Base-by-base conservation (phyloP, 805 yeast species). In the Suhomyces sp. region DNA sequence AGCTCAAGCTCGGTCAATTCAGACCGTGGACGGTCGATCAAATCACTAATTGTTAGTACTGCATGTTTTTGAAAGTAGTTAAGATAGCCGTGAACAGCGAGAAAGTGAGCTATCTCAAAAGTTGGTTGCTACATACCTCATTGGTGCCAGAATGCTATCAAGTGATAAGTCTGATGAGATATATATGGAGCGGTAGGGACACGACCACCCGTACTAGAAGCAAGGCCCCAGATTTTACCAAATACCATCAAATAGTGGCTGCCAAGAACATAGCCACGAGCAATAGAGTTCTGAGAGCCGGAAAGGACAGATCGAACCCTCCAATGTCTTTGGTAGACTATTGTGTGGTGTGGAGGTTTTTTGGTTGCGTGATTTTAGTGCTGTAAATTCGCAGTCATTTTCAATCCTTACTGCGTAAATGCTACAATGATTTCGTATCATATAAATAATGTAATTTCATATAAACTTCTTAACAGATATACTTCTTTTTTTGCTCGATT, bases 1-100 rank as follows among this genome's bases (percentile, higher is more conserved):
- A 90, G 80, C 64, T 94, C 97, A 19, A 79, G 79, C 57, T 87
- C 89, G 8, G 91, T 82, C 47, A 93, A 78, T 62, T 92, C 97
- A 4, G 88, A 78, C 57, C 87, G 83, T 24, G 96, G 91, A 55
- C 85, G 82, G 62, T 87, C 87, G 49, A 82, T 71, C 41, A 87
- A 75, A 48, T 87, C 93, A 49, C 88, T 85, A 17, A 2, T 3
- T 3, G 70, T 69, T 69, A 70, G 73, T 68, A 66, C n/a, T 19
- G 15, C 3, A n/a, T 17, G 13, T 10, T 27, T 10, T 17, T 17
- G 13, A 13, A 6, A 37, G 12, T 15, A 22, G 22, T 17, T 15
- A 6, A 5, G 22, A 19, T 17, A 10, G n/a, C 8, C 15, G 9
- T 31, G 31, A n/a, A n/a, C 35, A 1, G 17, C 3, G 9, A 1